phyloP scores from a whole-genome alignment of 2,329 filamentous ascomycete species.

The Exophiala viscosa region DNA sequence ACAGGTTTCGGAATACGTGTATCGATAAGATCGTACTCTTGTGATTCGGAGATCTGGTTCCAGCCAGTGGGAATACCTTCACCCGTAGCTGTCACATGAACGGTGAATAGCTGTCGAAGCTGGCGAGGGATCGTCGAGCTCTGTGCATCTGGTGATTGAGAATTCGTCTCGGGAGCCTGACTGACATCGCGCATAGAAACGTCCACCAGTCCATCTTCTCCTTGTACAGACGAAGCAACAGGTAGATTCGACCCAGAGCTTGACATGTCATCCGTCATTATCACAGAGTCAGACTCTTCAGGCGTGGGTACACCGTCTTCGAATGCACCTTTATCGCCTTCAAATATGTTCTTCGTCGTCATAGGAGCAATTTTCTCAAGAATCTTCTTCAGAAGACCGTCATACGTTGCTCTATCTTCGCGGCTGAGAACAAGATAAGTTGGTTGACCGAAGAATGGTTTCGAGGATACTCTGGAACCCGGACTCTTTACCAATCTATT shows the following conservation, averaged over 20 bases:
- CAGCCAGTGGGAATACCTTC: conserved; percentile 68
- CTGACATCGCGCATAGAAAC: conserved; percentile 72
- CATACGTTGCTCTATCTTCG: conserved; percentile 66
- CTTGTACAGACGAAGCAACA: conserved; percentile 73
- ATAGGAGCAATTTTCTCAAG: conserved; percentile 71
- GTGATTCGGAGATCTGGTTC: conserved; percentile 46
- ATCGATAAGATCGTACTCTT: conserved; percentile 22
- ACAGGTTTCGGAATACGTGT: conserved; percentile 18
- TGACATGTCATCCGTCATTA: conserved; percentile 60
- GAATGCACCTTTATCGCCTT: conserved; percentile 46
- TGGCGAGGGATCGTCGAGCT: conserved; percentile 60
- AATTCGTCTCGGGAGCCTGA: conserved; percentile 32
- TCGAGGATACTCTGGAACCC: conserved; percentile 27
- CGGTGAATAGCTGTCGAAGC: conserved; percentile 70
- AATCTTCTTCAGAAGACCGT: conserved; percentile 74
- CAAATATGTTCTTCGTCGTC: conserved; percentile 65
- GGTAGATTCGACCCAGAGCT: conserved; percentile 64
- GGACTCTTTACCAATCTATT: conserved; percentile 36
- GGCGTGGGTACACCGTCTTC: conserved; percentile 44
- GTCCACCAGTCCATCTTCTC: conserved; percentile 87
- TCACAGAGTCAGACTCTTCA: conserved; percentile 65
- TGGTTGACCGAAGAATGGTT: conserved; percentile 41
- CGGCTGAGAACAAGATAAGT: conserved; percentile 69
- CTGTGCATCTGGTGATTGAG: conserved; percentile 11
- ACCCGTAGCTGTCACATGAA: conserved; percentile 62